Evolutionary conservation across 164 flowering plant genomes (phyloP), one percentile per base, ranked within the genome.

Genomic region (Berberis thunbergii): DNA sequence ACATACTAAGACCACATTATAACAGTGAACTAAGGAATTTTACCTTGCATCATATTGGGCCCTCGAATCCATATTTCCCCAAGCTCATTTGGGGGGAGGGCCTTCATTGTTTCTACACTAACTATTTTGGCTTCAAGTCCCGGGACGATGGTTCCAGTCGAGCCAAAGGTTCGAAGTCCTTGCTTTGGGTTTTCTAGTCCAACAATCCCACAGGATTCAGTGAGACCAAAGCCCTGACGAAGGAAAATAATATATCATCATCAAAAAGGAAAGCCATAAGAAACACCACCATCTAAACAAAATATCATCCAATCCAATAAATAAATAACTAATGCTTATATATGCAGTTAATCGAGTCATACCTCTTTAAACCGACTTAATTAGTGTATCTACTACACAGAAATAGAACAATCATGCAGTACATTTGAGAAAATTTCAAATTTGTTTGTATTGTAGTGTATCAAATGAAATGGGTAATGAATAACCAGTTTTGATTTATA

Each of bases 211-310:
- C 90, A 79, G 44, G 97, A 78, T 78, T 91, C 97, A 3, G 97
- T 94, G 88, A 94, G 77, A 56, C 99, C 99, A 81, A 85, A 94
- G 10, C 99, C 99, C 96, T 92, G 82, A 26, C 43, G 57, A 13
- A 52, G 59, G 41, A 39, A 72, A 52, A 65, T 50, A 9, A 12
- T 1, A 1, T 52, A 11, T 26, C 26, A 26, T 26, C 26, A 26
- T 26, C 26, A 26, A 26, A 26, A 26, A 26, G 26, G 26, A 7
- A 6, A 3, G 10, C 4, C 12, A 52, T 52, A 3, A 52, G 8
- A 52, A 52, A 52, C 55, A 3, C 3, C 13, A 7, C 7, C 12
- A 52, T 10, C 13, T 52, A 7, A 26, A 52, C 10, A 6, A 6
- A 49, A 49, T 49, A 49, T 11, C 52, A 49, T 49, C 11, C 6